These are phyloP conservation scores for Epichloe gansuensis DNA, from an alignment of 2,329 filamentous ascomycete species.

Conservation along the genomic window DNA sequence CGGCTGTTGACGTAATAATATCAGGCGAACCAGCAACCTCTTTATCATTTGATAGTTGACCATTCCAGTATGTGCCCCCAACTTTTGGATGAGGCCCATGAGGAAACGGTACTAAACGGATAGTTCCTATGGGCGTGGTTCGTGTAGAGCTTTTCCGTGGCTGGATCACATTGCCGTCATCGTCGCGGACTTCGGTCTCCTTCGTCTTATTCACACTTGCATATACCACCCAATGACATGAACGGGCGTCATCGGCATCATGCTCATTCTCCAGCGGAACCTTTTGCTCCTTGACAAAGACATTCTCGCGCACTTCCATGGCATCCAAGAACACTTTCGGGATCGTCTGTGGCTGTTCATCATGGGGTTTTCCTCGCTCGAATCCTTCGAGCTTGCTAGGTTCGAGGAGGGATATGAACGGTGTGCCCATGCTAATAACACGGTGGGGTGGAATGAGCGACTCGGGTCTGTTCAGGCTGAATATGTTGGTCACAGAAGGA, in stretches of 20 bases:
- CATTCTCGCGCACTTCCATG: constrained; percentile 47
- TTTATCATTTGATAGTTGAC: constrained; percentile 21
- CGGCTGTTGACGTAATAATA: constrained; percentile 2
- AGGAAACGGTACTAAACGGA: constrained; percentile 72
- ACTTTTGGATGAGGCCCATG: constrained; percentile 50
- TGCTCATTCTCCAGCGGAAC: constrained; percentile 56
- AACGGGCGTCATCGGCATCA: constrained; percentile 66
- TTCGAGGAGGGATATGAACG: constrained; percentile 34
- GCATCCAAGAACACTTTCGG: constrained; percentile 48
- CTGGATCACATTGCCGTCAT: constrained; percentile 25
- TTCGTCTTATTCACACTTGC: constrained; percentile 42
- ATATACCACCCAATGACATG: constrained; percentile 84
- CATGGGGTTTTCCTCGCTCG: constrained; percentile 24
- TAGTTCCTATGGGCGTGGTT: constrained; percentile 51
- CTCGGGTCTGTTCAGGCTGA: background rate
- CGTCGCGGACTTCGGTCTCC: constrained; percentile 30
- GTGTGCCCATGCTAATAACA: constrained; percentile 30
- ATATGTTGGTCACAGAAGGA: background rate
- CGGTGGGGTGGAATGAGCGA: background rate
- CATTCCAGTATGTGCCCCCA: constrained; percentile 36
- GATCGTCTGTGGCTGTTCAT: constrained; percentile 31
- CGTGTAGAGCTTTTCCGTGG: constrained; percentile 31
- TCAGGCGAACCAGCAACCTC: constrained; percentile 1
- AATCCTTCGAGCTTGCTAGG: constrained; percentile 38
- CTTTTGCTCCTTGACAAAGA: constrained; percentile 48